phyloP scores from a whole-genome alignment of 2,329 filamentous ascomycete species.

The Fusarium sp. region DNA sequence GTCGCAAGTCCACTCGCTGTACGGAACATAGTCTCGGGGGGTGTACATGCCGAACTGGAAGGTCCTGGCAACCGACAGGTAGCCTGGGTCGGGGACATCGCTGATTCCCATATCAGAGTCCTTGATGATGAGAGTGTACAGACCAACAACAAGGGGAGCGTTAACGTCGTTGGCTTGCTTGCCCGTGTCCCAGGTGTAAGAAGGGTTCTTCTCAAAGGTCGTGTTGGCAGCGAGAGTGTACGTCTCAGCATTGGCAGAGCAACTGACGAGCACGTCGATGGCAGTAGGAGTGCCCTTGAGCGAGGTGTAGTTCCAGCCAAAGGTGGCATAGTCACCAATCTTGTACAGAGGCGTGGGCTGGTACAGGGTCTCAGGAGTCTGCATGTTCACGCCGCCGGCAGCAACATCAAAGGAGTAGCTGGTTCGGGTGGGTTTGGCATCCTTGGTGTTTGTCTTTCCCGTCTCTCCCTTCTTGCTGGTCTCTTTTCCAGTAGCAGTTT shows the following conservation, averaged over 20 bases:
- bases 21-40: constrained; percentile 58
- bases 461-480: constrained; percentile 32
- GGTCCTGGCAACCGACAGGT: constrained; percentile 57
- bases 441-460: constrained; percentile 31
- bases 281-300: constrained; percentile 65
- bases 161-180: constrained; percentile 56
- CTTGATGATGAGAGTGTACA: constrained; percentile 69
- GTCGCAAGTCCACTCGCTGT: constrained; percentile 62
- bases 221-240: constrained; percentile 71
- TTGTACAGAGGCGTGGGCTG: constrained; percentile 62
- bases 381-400: constrained; percentile 61
- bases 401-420: constrained; percentile 57
- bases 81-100: constrained; percentile 62
- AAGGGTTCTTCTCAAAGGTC: constrained; percentile 60
- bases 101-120: constrained; percentile 62
- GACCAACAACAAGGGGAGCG: constrained; percentile 59
- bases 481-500: constrained; percentile 22
- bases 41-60: constrained; percentile 68
- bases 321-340: constrained; percentile 66
- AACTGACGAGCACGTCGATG: constrained; percentile 66
- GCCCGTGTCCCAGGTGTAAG: constrained; percentile 66
- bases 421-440: constrained; percentile 46
- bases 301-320: constrained; percentile 71
- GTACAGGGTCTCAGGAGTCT: constrained; percentile 57
- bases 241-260: constrained; percentile 59